phyloP scores from a whole-genome alignment of 2,329 filamentous ascomycete species.

The Trichophyton benhamiae region DNA sequence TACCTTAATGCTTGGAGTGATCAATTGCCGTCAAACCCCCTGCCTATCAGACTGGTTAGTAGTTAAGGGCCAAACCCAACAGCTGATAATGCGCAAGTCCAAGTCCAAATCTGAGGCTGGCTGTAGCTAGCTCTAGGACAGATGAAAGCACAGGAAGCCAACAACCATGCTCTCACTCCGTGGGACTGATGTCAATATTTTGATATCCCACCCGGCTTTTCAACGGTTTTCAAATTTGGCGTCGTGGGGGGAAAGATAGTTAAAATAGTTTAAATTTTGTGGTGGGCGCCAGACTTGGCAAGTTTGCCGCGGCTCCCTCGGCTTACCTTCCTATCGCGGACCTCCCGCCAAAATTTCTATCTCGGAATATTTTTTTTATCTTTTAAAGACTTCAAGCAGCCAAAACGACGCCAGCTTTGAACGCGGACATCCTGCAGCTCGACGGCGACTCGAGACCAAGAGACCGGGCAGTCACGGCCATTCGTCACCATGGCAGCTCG shows the following conservation, averaged over 20 bases:
- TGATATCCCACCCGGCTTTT: background rate
- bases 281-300: background rate
- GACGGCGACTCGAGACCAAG: background rate
- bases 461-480: background rate
- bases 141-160: background rate
- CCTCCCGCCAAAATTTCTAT: background rate
- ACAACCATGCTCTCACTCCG: background rate
- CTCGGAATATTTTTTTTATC: background rate
- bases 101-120: background rate
- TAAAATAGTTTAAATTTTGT: background rate
- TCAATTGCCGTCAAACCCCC: too few species aligned
- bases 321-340: slow-evolving; percentile 19
- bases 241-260: background rate
- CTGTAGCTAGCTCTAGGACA: background rate
- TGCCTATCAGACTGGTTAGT: too few species aligned
- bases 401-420: background rate
- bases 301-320: slow-evolving; percentile 10
- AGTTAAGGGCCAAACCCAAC: background rate
- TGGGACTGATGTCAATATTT: background rate
- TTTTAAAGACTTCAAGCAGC: background rate
- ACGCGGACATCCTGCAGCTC: background rate
- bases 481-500: background rate
- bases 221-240: background rate
- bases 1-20: too few species aligned
- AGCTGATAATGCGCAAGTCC: background rate